These are phyloP conservation scores for Neurospora sp. DNA, from an alignment of 495 filamentous ascomycete species.

Conservation along the genomic window DNA sequence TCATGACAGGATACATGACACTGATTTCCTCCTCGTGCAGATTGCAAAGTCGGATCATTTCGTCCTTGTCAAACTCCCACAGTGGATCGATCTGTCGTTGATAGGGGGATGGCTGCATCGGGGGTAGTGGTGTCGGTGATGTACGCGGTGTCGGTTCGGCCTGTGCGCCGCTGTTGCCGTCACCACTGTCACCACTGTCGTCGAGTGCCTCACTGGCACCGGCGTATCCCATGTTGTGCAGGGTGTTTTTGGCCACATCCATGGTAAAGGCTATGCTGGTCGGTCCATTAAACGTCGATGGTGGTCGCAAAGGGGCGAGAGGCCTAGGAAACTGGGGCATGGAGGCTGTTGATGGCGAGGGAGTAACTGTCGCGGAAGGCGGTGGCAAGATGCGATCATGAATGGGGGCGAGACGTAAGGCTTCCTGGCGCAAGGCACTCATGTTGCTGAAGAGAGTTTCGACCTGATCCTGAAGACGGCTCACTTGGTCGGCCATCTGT, in stretches of 20 bases:
- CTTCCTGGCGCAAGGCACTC: slow-evolving; percentile 48
- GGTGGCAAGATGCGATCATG: slow-evolving; percentile 26
- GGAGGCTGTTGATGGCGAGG: slow-evolving; percentile 24
- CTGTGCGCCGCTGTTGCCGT: slow-evolving; percentile 20
- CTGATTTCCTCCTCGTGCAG: slow-evolving; percentile 78
- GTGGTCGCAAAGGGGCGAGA: slow-evolving; percentile 25
- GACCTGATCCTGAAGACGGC: slow-evolving; percentile 73
- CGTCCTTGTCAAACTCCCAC: slow-evolving; percentile 60
- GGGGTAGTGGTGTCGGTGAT: slow-evolving; percentile 26
- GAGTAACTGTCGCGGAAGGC: slow-evolving; percentile 21
- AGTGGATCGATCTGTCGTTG: slow-evolving; percentile 53
- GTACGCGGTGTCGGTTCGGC: slow-evolving; percentile 44
- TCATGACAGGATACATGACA: slow-evolving; percentile 74
- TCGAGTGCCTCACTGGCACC: slow-evolving; percentile 44
- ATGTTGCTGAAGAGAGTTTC: slow-evolving; percentile 61
- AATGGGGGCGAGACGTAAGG: slow-evolving; percentile 29
- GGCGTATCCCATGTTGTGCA: slow-evolving; percentile 83
- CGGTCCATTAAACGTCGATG: slow-evolving; percentile 70
- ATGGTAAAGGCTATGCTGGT: slow-evolving; percentile 81
- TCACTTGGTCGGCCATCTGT: slow-evolving; percentile 64
- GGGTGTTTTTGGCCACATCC: slow-evolving; percentile 74
- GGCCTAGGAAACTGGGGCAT: slow-evolving; percentile 20
- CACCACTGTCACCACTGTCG: slow-evolving; percentile 33
- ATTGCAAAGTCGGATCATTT: slow-evolving; percentile 58
- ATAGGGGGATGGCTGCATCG: slow-evolving; percentile 27